Conservation (phyloP, 108 stramenopile genomes). For the Epipyxis sp. region DNA sequence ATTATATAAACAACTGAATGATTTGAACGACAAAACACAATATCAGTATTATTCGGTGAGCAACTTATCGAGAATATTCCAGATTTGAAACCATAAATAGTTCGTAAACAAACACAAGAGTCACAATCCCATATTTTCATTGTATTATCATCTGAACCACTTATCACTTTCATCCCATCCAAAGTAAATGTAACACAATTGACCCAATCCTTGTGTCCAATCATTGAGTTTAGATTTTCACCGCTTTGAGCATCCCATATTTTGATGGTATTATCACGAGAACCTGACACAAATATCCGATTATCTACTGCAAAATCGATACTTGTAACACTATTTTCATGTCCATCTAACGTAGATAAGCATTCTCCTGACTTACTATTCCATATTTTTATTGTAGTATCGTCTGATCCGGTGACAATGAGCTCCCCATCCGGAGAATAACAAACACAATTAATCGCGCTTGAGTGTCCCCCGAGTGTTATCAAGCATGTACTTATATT, state of each 20-base stretch:
- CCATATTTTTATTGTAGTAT: constrained; percentile 95
- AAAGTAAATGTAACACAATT: no score
- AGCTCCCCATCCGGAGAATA: constrained; percentile 99
- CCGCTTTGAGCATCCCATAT: constrained; percentile 97
- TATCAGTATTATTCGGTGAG: constrained; percentile 87
- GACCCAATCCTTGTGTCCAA: constrained; percentile 87
- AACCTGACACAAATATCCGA: constrained; percentile 89
- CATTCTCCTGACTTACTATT: constrained; percentile 67
- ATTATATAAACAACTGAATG: no score
- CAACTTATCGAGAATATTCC: no score
- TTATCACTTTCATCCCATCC: constrained; percentile 73
- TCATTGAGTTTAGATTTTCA: constrained; percentile 93
- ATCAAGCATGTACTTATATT: constrained; percentile 82
- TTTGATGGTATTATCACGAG: constrained; percentile 94
- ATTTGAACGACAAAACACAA: no score
- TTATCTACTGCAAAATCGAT: constrained; percentile 96
- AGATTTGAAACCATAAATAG: constrained; percentile 84
- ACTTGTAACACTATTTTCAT: constrained; percentile 91
- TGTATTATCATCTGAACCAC: constrained; percentile 89
- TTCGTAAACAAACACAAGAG: no score
- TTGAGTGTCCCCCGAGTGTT: constrained; percentile 90
- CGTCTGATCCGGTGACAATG: constrained; percentile 93
- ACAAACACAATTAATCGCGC: constrained; percentile 96
- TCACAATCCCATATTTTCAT: constrained; percentile 99
- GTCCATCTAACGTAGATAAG: constrained; percentile 94